Evolutionary conservation across 2,329 filamentous ascomycete genomes (phyloP), one percentile per base, ranked within the genome.

Genomic region (Penicillium sclerotigenum): DNA sequence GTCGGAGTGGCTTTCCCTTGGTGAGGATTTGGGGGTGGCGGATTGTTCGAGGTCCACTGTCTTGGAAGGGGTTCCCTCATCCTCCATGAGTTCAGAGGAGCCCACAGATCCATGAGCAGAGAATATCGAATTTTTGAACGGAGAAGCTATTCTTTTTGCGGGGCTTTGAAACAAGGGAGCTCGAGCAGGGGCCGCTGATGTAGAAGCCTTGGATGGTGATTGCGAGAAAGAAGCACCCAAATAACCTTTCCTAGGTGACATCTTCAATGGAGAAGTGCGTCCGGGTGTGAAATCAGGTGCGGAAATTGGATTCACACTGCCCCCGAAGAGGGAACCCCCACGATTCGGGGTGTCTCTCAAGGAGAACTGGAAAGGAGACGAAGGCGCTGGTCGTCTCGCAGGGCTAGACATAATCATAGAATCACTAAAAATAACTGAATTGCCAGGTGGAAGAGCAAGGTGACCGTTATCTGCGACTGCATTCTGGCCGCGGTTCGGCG

Each of bases 121-220:
- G 11, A 63, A 58, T 2, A 68, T 49, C 14, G 66, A 68, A 31
- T 59, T 65, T 47, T 76, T 78, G 51, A 73, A 72, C 0, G 76
- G 73, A 5, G 75, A 75, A 9, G 66, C 64, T 24, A 75, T 68
- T 46, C 75, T 73, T 57, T 76, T 76, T 2, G 77, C 76, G 8
- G 78, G 77, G 47, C 75, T 78, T 58, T 75, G 71, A 16, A 79
- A 66, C 7, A 78, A 59, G 11, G 73, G 75, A 11, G 63, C 52
- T 51, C 70, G 61, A 24, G 64, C 63, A 45, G 73, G 75, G 11
- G 74, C 67, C 2, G 73, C 72, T 1, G 74, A 70, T 1, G 70
- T 65, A 3, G 66, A 65, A 18, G 68, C 59, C 52, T 74, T 72
- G 5, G 67, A 57, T 2, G 70, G 65, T 5, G 71, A 71, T 42